Evolutionary conservation across 805 yeast genomes (phyloP).

Genomic region (Kazachstania kunashirensis): DNA sequence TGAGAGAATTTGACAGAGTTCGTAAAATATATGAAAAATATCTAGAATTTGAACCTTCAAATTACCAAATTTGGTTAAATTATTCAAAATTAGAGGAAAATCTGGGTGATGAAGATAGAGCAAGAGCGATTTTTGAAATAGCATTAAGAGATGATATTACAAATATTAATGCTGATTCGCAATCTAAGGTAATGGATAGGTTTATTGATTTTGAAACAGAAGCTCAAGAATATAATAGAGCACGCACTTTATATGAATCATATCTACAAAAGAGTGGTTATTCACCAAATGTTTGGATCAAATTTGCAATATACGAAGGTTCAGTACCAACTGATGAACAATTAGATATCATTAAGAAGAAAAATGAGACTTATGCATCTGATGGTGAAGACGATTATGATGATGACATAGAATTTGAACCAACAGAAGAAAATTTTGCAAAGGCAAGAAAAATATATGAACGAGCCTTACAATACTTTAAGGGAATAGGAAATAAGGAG

Average conservation of each 20-base stretch:
- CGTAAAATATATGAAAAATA: slow-evolving; percentile 61
- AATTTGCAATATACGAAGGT: slow-evolving; percentile 63
- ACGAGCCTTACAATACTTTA: slow-evolving; percentile 40
- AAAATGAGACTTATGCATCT: slow-evolving; percentile 12
- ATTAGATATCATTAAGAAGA: slow-evolving; percentile 12
- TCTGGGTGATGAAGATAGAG: slow-evolving; percentile 60
- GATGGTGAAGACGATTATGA: slow-evolving; percentile 32
- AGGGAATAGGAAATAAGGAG: slow-evolving; percentile 29
- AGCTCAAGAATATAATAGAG: slow-evolving; percentile 45
- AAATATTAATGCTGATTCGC: slow-evolving; percentile 9
- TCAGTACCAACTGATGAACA: slow-evolving; percentile 45
- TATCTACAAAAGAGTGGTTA: slow-evolving; percentile 28
- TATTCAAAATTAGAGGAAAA: slow-evolving; percentile 61
- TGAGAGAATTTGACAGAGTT: slow-evolving; percentile 76
- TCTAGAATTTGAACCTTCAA: slow-evolving; percentile 25
- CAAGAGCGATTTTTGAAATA: slow-evolving; percentile 51
- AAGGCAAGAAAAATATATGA: slow-evolving; percentile 50
- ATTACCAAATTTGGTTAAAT: slow-evolving; percentile 40
- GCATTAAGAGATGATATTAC: slow-evolving; percentile 31
- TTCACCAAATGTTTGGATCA: slow-evolving; percentile 44
- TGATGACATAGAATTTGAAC: slow-evolving; percentile 40
- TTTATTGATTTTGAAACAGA: slow-evolving; percentile 55
- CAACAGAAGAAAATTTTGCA: slow-evolving; percentile 41
- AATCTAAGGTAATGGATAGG: slow-evolving; percentile 25
- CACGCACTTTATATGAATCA: slow-evolving; percentile 41